Evolutionary conservation across 805 yeast species (phyloP).

Genomic region (Danielozyma ontarioensis): DNA sequence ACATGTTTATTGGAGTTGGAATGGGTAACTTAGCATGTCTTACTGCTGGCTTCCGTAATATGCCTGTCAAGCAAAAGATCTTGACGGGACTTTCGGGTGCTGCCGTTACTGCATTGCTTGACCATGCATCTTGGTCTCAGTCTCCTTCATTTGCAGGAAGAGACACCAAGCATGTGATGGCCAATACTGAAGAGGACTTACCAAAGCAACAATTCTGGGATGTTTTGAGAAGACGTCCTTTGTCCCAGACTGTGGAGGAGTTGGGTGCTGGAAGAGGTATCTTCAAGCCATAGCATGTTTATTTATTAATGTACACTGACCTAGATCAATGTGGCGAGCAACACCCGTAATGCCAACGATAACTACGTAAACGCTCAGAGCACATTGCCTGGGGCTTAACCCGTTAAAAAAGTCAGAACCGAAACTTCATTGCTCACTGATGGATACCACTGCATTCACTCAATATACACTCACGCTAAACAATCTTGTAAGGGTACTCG

Average conservation of each 20-base stretch:
- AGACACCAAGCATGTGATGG: conserved; percentile 33
- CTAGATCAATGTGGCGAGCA: no score
- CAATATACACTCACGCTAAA: no score
- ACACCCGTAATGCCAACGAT: no score
- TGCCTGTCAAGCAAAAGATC: conserved; percentile 38
- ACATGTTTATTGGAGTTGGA: conserved; percentile 61
- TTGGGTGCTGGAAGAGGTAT: conserved; percentile 67
- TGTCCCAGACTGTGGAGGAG: conserved; percentile 71
- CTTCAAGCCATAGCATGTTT: conserved; percentile 32
- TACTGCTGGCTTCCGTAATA: conserved; percentile 36
- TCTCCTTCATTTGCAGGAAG: conserved; percentile 33
- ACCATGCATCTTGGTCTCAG: conserved; percentile 38
- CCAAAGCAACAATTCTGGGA: conserved; percentile 59
- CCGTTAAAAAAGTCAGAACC: no score
- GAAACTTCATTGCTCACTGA: no score
- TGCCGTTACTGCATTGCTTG: conserved; percentile 29
- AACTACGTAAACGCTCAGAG: no score
- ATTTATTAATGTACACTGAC: no score
- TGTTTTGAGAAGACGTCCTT: conserved; percentile 71
- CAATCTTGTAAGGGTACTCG: conserved; percentile 75
- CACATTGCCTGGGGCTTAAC: no score
- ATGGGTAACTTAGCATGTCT: conserved; percentile 43
- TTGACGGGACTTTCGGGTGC: conserved; percentile 39
- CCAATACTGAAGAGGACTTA: conserved; percentile 33
- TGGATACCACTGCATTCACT: no score